Evolutionary conservation across 1,284 basidiomycete genomes (phyloP).

Genomic region (Heimioporus retisporus): DNA sequence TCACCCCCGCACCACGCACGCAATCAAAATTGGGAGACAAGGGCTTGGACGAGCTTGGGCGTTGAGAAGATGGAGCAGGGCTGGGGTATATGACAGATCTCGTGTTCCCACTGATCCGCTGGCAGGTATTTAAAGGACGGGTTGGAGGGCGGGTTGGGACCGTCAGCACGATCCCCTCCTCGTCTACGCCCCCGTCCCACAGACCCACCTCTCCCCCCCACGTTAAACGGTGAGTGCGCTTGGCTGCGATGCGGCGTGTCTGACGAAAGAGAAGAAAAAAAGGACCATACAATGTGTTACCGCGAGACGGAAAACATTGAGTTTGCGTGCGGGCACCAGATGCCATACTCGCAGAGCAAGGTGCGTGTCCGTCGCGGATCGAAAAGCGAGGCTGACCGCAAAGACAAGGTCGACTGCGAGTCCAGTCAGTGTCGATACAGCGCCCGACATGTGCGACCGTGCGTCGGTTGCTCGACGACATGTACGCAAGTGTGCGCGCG

Average conservation of each 20-base stretch:
- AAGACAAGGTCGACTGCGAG: slow-evolving; percentile 51
- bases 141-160: too few relatives aligned
- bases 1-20: slow-evolving; percentile 12
- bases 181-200: too few relatives aligned
- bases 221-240: too few relatives aligned
- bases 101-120: too few relatives aligned
- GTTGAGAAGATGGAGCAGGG: neutral
- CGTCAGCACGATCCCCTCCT: too few relatives aligned
- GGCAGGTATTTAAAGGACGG: too few relatives aligned
- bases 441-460: slow-evolving; percentile 41
- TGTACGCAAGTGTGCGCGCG: slow-evolving; percentile 47
- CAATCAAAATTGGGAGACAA: slow-evolving; percentile 25
- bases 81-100: slow-evolving; percentile 20
- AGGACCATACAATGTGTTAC: slow-evolving; percentile 33
- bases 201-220: too few relatives aligned
- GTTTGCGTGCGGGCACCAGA: slow-evolving; percentile 32
- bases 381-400: neutral
- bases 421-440: slow-evolving; percentile 53
- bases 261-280: slow-evolving; percentile 2
- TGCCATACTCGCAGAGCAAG: slow-evolving; percentile 42
- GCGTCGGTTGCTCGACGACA: slow-evolving; percentile 45
- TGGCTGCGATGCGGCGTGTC: too few relatives aligned
- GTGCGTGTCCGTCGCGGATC: slow-evolving; percentile 17
- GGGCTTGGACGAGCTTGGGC: slow-evolving; percentile 23
- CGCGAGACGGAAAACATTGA: slow-evolving; percentile 40